Evolutionary conservation across 2,329 filamentous ascomycete species (phyloP).

Genomic region (Biscogniauxia mediterranea): DNA sequence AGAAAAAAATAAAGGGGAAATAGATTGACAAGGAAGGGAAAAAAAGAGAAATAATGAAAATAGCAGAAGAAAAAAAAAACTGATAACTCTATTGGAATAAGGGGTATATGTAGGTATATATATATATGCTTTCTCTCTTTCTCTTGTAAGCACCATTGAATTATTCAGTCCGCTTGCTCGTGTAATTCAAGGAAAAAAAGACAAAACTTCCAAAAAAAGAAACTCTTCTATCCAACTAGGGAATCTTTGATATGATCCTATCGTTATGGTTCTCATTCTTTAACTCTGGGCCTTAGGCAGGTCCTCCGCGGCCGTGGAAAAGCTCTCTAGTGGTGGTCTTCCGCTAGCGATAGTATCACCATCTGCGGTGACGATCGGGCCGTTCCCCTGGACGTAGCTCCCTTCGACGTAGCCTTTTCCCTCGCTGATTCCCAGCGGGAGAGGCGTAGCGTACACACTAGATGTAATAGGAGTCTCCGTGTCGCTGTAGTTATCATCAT

Average conservation of each 20-base stretch:
- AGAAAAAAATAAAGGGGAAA: background rate
- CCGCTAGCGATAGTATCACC: constrained; percentile 2
- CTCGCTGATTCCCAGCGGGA: constrained; percentile 3
- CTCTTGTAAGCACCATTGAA: background rate
- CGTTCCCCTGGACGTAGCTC: background rate
- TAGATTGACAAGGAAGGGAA: background rate
- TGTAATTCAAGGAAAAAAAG: background rate
- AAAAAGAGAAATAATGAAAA: background rate
- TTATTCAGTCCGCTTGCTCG: background rate
- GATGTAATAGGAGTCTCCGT: background rate
- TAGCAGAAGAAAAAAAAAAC: background rate
- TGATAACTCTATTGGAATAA: background rate
- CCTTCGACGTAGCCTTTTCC: constrained; percentile 14
- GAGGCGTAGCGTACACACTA: background rate
- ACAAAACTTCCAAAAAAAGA: background rate
- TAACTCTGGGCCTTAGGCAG: constrained; percentile 32
- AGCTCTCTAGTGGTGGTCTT: constrained; percentile 47
- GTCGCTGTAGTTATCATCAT: background rate
- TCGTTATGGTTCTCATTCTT: background rate
- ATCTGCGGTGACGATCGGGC: constrained; percentile 9
- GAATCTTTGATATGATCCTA: too few relatives aligned
- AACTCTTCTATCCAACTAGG: too few relatives aligned
- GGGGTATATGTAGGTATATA: background rate
- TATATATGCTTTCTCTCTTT: background rate
- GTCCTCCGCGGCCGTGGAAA: constrained; percentile 52